Evolutionary conservation across 441 rosid species (phyloP).

Genomic region (Populus hybrid): DNA sequence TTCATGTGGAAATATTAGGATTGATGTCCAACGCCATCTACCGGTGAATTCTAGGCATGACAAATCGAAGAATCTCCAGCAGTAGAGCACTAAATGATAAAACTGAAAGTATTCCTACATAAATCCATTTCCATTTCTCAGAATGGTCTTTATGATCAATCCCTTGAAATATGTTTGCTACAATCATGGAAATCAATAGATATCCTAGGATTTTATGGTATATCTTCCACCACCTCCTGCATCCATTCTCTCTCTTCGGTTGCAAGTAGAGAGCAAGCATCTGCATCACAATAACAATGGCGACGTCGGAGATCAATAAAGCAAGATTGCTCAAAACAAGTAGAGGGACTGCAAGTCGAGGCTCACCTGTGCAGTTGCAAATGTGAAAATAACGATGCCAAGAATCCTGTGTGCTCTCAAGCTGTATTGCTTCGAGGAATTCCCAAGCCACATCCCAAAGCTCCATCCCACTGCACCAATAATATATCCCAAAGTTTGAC

Average conservation of each 20-base stretch:
- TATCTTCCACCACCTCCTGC: slow-evolving; percentile 30
- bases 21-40: slow-evolving; percentile 1
- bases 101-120: slow-evolving; percentile 27
- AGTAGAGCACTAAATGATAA: slow-evolving; percentile 19
- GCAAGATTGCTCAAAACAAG: neutral
- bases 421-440: slow-evolving; percentile 24
- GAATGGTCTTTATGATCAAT: slow-evolving; percentile 17
- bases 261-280: slow-evolving; percentile 25
- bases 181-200: slow-evolving; percentile 23
- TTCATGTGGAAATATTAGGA: neutral
- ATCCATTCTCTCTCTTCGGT: slow-evolving; percentile 20
- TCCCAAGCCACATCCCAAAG: slow-evolving; percentile 36
- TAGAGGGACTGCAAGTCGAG: neutral
- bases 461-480: slow-evolving; percentile 42
- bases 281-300: slow-evolving; percentile 13
- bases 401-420: slow-evolving; percentile 30
- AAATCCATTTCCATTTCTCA: slow-evolving; percentile 35
- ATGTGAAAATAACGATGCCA: slow-evolving; percentile 34
- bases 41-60: slow-evolving; percentile 17
- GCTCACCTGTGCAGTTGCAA: slow-evolving; percentile 36
- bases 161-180: slow-evolving; percentile 31
- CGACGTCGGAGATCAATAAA: neutral
- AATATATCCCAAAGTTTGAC: slow-evolving; percentile 37
- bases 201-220: slow-evolving; percentile 30
- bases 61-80: slow-evolving; percentile 34